Evolutionary conservation across 495 filamentous ascomycete genomes (phyloP).

Genomic region (Cercophora newfieldiana): DNA sequence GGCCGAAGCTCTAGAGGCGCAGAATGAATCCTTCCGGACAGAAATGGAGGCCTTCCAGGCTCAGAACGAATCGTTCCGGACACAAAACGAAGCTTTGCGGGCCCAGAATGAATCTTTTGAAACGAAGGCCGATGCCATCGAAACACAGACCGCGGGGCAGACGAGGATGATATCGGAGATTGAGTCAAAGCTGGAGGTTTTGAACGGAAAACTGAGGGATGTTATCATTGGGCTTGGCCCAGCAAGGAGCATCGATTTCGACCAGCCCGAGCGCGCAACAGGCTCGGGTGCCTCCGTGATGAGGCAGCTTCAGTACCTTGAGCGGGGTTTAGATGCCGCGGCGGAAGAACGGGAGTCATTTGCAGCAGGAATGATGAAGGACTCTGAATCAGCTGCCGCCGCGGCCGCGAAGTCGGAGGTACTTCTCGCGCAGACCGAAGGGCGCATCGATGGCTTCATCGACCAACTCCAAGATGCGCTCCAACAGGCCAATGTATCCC

Average conservation of each 20-base stretch:
- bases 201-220: constrained; percentile 69
- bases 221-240: constrained; percentile 64
- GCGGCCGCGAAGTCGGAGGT: constrained; percentile 20
- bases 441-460: constrained; percentile 34
- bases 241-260: constrained; percentile 38
- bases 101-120: constrained; percentile 2
- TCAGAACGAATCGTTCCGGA: background rate
- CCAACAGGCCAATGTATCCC: constrained; percentile 25
- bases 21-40: background rate
- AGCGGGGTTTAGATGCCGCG: constrained; percentile 35
- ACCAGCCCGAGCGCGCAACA: constrained; percentile 34
- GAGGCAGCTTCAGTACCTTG: constrained; percentile 45
- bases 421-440: constrained; percentile 27
- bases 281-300: constrained; percentile 46
- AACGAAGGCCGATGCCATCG: constrained; percentile 24
- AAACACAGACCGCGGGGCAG: constrained; percentile 32
- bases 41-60: background rate
- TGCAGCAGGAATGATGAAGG: constrained; percentile 14
- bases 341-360: constrained; percentile 29
- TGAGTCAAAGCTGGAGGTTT: constrained; percentile 66
- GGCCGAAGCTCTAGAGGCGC: background rate
- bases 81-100: background rate
- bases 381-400: constrained; percentile 16
- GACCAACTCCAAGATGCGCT: constrained; percentile 37
- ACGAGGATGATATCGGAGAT: constrained; percentile 55